Conservation (phyloP, 225 moss, liverwort and hornwort genomes). For the Polytrichum commune region DNA sequence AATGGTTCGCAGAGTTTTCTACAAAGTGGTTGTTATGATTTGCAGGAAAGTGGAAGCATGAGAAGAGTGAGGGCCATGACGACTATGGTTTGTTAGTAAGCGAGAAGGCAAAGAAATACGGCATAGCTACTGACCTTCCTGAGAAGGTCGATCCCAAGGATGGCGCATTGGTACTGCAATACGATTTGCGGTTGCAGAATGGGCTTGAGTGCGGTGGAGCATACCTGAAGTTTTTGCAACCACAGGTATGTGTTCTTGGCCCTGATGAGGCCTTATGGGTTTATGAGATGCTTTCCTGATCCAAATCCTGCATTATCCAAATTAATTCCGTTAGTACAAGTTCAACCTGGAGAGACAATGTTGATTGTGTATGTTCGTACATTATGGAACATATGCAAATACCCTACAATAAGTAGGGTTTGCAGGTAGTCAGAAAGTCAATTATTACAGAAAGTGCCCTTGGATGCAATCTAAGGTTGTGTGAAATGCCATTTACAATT, state of each 20-base stretch:
- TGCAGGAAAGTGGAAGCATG: constrained; percentile 84
- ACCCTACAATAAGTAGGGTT: too few species aligned
- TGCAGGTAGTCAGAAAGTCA: too few species aligned
- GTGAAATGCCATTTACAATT: neutral
- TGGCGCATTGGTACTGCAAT: constrained; percentile 78
- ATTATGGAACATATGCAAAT: too few species aligned
- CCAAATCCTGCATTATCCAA: too few species aligned
- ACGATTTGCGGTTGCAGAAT: constrained; percentile 79
- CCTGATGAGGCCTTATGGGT: neutral
- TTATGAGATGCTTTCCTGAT: neutral
- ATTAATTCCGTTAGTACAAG: too few species aligned
- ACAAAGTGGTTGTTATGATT: neutral
- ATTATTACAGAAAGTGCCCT: too few species aligned
- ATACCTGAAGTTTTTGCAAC: constrained; percentile 82
- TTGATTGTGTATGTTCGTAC: too few species aligned
- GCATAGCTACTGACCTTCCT: constrained; percentile 87
- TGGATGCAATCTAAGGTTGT: too few species aligned
- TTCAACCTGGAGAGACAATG: too few species aligned
- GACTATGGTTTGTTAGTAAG: constrained; percentile 89
- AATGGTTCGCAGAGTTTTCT: too few species aligned
- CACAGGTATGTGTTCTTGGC: constrained; percentile 33
- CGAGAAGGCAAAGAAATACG: constrained; percentile 92
- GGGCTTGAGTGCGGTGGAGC: constrained; percentile 97
- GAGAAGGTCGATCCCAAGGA: constrained; percentile 77
- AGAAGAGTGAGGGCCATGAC: constrained; percentile 82